Evolutionary conservation across 768 basidiomycete species (phyloP).

Genomic region (Boletus edulis): DNA sequence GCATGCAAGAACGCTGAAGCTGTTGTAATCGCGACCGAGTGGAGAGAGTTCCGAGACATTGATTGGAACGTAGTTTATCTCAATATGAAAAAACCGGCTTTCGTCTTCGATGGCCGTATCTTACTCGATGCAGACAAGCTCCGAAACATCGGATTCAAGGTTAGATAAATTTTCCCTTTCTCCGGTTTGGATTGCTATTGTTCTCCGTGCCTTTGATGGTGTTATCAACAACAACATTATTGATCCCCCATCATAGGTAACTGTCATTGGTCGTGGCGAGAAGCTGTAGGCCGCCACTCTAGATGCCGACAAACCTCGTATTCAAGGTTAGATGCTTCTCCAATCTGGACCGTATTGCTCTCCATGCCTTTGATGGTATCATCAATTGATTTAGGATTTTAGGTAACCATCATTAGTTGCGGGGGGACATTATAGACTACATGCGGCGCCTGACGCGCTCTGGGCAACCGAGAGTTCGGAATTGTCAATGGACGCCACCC

Average conservation of each 20-base stretch:
- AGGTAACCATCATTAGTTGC: constrained; percentile 63
- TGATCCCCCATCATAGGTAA: constrained; percentile 39
- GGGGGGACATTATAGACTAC: constrained; percentile 38
- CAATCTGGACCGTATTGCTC: neutral
- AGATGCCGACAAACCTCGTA: constrained; percentile 71
- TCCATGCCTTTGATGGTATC: constrained; percentile 2
- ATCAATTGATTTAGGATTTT: neutral
- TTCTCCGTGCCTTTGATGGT: constrained; percentile 1
- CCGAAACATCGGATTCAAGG: constrained; percentile 87
- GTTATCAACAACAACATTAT: constrained; percentile 4
- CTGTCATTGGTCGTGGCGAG: constrained; percentile 58
- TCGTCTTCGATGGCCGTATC: constrained; percentile 92
- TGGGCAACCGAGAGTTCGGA: neutral
- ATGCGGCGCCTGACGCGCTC: neutral
- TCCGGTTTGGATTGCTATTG: neutral
- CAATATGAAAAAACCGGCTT: constrained; percentile 97
- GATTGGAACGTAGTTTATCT: constrained; percentile 87
- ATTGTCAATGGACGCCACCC: constrained; percentile 8
- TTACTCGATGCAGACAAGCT: constrained; percentile 81
- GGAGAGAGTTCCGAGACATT: constrained; percentile 94
- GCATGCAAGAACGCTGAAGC: constrained; percentile 90
- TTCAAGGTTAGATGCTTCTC: constrained; percentile 60
- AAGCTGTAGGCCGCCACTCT: constrained; percentile 25
- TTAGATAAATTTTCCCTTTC: constrained; percentile 22
- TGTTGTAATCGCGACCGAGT: constrained; percentile 94